A percentile compares a stretch with the other conserved stretches of the same genome.
Evolutionary conservation across 345 rosid genomes (phyloP).

Genomic region (Hypericum perforatum): DNA sequence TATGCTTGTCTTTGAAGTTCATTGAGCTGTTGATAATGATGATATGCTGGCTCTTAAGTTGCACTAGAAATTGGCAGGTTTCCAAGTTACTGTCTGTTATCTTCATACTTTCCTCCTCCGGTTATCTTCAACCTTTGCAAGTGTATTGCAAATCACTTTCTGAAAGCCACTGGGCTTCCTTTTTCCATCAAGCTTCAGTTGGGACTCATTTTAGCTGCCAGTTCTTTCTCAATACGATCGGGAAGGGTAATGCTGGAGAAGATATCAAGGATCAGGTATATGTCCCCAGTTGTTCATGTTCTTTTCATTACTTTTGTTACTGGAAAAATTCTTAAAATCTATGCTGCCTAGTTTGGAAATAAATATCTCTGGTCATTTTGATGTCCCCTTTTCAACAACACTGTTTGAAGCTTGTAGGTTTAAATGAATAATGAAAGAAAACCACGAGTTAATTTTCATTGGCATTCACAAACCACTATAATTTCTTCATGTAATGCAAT

Average conservation of each 20-base stretch:
- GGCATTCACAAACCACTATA: no score
- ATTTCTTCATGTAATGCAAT: no score
- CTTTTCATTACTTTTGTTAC: neutral
- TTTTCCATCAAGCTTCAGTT: constrained; percentile 91
- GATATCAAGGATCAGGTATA: constrained; percentile 37
- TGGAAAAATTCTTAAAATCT: no score
- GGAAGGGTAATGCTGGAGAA: constrained; percentile 22
- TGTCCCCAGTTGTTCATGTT: neutral
- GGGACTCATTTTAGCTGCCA: constrained; percentile 60
- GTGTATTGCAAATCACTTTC: constrained; percentile 43
- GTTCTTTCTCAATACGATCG: constrained; percentile 38
- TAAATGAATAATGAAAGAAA: no score
- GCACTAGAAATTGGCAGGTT: constrained; percentile 35
- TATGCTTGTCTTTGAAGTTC: neutral
- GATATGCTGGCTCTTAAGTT: neutral
- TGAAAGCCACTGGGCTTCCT: constrained; percentile 84
- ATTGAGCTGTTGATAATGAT: neutral
- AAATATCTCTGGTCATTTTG: no score
- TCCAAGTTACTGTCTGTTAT: constrained; percentile 63
- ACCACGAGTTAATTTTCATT: no score
- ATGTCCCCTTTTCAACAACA: no score
- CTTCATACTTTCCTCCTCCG: constrained; percentile 51
- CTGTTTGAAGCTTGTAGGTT: no score
- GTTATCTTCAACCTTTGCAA: constrained; percentile 30
- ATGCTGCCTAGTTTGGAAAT: no score